Evolutionary conservation across 805 yeast species (phyloP).

Genomic region (Saccharomyces kudriavzevii): DNA sequence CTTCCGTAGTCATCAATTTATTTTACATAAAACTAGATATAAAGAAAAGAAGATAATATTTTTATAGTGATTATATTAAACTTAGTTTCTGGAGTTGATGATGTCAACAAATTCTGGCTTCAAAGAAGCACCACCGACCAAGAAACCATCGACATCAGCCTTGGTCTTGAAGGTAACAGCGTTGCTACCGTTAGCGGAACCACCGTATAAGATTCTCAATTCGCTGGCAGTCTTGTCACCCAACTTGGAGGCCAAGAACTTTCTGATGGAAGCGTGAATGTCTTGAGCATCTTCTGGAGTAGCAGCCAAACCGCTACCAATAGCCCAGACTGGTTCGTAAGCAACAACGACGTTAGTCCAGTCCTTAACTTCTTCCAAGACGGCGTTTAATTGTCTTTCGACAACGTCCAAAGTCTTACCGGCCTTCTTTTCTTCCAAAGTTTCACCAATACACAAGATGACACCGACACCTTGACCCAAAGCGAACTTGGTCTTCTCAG

Average conservation of each 20-base stretch:
- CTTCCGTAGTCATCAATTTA: constrained; percentile 1
- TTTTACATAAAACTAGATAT: neutral
- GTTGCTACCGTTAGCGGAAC: constrained; percentile 94
- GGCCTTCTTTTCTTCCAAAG: constrained; percentile 87
- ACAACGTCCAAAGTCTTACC: constrained; percentile 80
- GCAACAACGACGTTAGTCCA: constrained; percentile 92
- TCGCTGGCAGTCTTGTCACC: constrained; percentile 69
- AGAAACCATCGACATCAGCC: constrained; percentile 94
- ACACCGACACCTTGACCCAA: constrained; percentile 83
- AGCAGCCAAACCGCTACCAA: constrained; percentile 98
- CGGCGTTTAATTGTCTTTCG: constrained; percentile 86
- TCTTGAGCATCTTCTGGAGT: constrained; percentile 97
- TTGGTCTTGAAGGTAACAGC: constrained; percentile 85
- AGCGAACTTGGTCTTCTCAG: constrained; percentile 91
- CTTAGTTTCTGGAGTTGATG: constrained; percentile 77
- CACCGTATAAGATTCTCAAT: constrained; percentile 94
- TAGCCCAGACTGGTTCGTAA: constrained; percentile 99
- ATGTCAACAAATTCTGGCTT: constrained; percentile 97
- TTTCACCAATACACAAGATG: constrained; percentile 96
- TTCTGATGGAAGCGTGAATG: constrained; percentile 84
- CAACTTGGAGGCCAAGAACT: constrained; percentile 65
- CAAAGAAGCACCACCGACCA: constrained; percentile 98
- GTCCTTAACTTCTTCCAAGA: constrained; percentile 68
- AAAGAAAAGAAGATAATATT: neutral
- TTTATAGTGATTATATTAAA: constrained; percentile 1